Evolutionary conservation across 805 yeast genomes (phyloP), one percentile per base, ranked within the genome.

Genomic region (Zygoascus tannicola): DNA sequence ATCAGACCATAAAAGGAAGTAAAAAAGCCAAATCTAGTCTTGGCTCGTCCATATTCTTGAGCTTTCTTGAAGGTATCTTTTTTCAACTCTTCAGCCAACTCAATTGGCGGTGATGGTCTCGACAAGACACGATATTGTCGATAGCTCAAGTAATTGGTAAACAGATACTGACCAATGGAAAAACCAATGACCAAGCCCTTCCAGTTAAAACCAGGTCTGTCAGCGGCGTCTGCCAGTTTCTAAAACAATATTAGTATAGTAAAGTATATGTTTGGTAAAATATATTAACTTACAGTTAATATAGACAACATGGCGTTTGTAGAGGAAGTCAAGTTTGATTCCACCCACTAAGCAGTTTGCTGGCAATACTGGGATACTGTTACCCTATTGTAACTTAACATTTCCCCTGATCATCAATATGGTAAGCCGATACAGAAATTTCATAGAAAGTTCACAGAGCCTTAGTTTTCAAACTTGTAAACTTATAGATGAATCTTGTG

Each of bases 171-270:
- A 26, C 83, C 84, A 14, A 81, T 68, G 3, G 94, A 73, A 56
- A 86, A 78, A 1, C 87, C 84, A 37, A 83, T 60, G 38, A 90
- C 75, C 36, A 88, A 67, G 10, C 71, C 56, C 58, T 85, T 86
- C 96, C 96, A 92, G 49, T 86, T 74, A 55, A 85, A 74, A 14
- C 71, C 70, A 3, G 92, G 80, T 40, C 65, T 67, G 58, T 86
- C 95, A 47, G 81, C 65, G 28, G 74, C 62, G 2, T 70, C 56
- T 47, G 79, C 74, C 10, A 78, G 60, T 32, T 35, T 38, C 52
- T 50, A 33, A 14, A 5, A 20, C n/a, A n/a, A 21, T 15, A n/a
- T 35, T n/a, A 35, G 22, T 14, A 15, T 14, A 7, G n/a, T 35
- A 7, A 20, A 8, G n/a, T 23, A 7, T 8, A 26, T 26, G 12